Evolutionary conservation across 768 basidiomycete genomes (phyloP).

Genomic region (Serendipita vermifera): DNA sequence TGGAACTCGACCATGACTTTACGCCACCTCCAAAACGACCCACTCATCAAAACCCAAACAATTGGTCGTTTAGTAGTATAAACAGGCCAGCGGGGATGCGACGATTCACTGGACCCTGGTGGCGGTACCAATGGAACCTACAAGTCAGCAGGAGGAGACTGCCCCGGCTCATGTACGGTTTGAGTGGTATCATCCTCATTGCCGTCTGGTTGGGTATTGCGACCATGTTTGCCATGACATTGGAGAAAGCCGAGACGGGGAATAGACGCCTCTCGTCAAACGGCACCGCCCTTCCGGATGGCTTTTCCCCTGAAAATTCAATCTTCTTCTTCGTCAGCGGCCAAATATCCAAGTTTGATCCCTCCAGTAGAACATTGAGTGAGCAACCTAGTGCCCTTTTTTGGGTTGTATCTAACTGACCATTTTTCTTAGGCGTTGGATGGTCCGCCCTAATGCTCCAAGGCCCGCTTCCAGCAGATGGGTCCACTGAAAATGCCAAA

Average conservation of each 20-base stretch:
- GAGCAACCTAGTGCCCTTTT: neutral
- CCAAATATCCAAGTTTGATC: neutral
- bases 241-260: neutral
- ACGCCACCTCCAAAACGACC: neutral
- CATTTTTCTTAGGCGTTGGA: neutral
- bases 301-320: neutral
- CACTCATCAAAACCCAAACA: neutral
- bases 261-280: neutral
- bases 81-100: neutral
- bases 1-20: neutral
- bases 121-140: neutral
- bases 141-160: neutral
- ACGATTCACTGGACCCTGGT: neutral
- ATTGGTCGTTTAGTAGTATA: neutral
- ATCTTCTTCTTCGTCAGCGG: neutral
- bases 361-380: neutral
- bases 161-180: neutral
- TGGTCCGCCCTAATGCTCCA: neutral
- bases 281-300: neutral
- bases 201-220: neutral
- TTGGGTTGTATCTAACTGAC: no score
- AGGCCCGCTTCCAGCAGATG: neutral
- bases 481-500: neutral
- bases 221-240: neutral
- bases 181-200: neutral